phyloP scores from a whole-genome alignment of 345 rosid species.

The Durio zibethinus region DNA sequence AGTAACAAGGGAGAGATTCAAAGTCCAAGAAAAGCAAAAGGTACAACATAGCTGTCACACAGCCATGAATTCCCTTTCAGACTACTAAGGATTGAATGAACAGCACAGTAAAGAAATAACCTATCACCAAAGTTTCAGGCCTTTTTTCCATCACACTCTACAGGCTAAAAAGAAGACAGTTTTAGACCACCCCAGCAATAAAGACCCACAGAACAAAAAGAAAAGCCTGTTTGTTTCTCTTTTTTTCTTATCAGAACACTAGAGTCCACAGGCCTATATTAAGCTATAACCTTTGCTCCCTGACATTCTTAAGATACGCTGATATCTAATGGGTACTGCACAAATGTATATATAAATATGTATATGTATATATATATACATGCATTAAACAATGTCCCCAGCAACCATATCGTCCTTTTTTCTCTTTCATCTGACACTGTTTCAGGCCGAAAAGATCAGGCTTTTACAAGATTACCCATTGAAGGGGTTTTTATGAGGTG shows the following conservation, averaged over 20 bases:
- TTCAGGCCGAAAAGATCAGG: too few relatives aligned
- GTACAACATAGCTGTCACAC: constrained; percentile 46
- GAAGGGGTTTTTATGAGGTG: too few relatives aligned
- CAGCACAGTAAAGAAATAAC: constrained; percentile 30
- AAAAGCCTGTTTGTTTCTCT: not conserved
- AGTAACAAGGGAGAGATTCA: constrained; percentile 33
- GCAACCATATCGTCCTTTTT: constrained; percentile 11
- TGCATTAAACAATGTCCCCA: not conserved
- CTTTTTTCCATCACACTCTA: constrained; percentile 13
- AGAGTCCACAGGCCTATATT: constrained; percentile 36
- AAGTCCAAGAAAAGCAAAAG: constrained; percentile 34
- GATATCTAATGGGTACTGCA: constrained; percentile 24
- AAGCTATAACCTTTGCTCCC: constrained; percentile 29
- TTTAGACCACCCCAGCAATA: constrained; percentile 26
- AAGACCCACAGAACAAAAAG: constrained; percentile 23
- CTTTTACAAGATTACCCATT: constrained; percentile 13
- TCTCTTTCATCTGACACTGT: constrained; percentile 25
- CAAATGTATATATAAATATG: constrained; percentile 4
- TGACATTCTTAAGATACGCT: constrained; percentile 49
- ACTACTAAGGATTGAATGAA: constrained; percentile 29
- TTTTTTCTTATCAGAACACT: constrained; percentile 8
- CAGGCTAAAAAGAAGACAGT: constrained; percentile 23
- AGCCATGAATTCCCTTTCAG: constrained; percentile 36
- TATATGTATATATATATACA: not conserved
- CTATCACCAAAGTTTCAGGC: constrained; percentile 33